Conservation (phyloP, 176 grass and related monocot genomes). For the Carex scoparia region DNA sequence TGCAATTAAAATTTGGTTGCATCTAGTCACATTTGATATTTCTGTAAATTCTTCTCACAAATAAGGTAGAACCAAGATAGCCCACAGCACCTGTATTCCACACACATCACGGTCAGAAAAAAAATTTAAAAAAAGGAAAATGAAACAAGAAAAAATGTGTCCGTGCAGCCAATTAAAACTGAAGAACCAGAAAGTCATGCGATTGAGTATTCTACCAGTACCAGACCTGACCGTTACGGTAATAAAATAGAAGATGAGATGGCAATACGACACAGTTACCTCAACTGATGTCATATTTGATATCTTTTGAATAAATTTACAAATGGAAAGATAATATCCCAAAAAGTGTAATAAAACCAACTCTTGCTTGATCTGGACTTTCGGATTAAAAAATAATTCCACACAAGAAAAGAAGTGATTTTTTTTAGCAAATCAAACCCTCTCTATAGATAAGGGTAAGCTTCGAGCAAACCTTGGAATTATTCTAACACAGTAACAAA, state of each 20-base stretch:
- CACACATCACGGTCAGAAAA: neutral
- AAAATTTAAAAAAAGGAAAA: neutral
- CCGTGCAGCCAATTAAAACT: neutral
- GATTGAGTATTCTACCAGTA: too few species aligned
- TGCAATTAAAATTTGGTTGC: neutral
- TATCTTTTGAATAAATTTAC: too few species aligned
- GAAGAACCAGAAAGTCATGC: neutral
- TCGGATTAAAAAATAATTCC: neutral
- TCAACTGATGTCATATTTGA: too few species aligned
- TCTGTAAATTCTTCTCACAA: constrained; percentile 78
- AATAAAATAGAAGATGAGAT: too few species aligned
- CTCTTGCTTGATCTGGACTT: neutral
- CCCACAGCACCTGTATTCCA: constrained; percentile 51
- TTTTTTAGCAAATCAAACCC: neutral
- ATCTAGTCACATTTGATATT: constrained; percentile 75
- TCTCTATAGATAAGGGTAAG: neutral
- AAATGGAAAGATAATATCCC: too few species aligned
- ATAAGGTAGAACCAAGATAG: constrained; percentile 68
- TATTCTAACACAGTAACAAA: constrained; percentile 11
- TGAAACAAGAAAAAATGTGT: neutral
- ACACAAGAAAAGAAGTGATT: neutral
- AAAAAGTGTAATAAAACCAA: neutral
- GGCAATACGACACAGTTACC: too few species aligned
- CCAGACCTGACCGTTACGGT: too few species aligned
- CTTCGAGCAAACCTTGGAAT: neutral